Conservation (phyloP, 257 asterid genomes). For the Eustoma russellianum region DNA sequence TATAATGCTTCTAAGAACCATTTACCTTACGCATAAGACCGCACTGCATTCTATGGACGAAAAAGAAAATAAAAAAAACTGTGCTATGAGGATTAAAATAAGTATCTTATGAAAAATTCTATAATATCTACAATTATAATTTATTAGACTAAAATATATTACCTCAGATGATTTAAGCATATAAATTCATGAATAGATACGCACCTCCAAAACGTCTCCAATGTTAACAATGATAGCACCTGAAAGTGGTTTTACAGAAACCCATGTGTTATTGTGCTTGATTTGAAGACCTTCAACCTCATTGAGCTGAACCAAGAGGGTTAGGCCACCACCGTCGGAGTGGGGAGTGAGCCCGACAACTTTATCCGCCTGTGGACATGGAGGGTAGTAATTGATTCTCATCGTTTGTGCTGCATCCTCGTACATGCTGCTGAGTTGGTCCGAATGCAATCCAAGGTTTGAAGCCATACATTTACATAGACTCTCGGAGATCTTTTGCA, state of each 20-base stretch:
- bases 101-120: no score
- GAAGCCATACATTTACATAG: conserved; percentile 16
- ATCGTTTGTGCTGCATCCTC: conserved; percentile 27
- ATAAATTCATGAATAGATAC: no score
- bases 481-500: conserved; percentile 12
- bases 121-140: no score
- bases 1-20: no score
- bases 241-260: conserved; percentile 18
- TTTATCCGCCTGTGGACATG: conserved; percentile 22
- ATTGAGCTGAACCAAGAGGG: conserved; percentile 23
- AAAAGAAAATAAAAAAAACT: no score
- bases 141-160: no score
- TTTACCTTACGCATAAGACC: no score
- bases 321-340: conserved; percentile 29
- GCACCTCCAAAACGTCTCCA: conserved; percentile 29
- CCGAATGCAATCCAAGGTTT: conserved; percentile 25
- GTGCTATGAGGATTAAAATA: no score
- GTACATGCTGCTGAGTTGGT: conserved; percentile 10
- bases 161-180: no score
- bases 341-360: conserved; percentile 30
- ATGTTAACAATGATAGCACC: conserved; percentile 24
- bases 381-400: conserved; percentile 38
- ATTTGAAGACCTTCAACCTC: conserved; percentile 27
- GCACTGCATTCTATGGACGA: no score
- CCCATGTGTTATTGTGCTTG: conserved; percentile 20